phyloP scores from a whole-genome alignment of 2,329 filamentous ascomycete species.

The Fusarium ramigenum region DNA sequence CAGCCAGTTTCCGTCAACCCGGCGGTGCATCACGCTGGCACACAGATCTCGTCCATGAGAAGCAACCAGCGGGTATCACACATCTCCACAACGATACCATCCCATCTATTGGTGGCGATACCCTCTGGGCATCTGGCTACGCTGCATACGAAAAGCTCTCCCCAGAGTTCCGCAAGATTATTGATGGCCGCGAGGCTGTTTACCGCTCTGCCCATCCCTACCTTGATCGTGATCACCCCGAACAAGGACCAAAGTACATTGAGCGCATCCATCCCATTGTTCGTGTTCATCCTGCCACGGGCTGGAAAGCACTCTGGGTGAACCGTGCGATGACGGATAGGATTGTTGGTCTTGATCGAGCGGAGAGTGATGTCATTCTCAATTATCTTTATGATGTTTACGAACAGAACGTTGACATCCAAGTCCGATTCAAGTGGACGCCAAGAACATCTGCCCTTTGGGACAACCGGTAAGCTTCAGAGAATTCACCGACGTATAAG shows the following conservation, averaged over 20 bases:
- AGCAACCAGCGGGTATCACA: slow-evolving; percentile 75
- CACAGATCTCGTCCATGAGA: slow-evolving; percentile 75
- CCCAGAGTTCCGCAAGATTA: slow-evolving; percentile 74
- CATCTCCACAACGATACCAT: slow-evolving; percentile 76
- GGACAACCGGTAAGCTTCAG: slow-evolving; percentile 65
- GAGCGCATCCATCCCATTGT: slow-evolving; percentile 75
- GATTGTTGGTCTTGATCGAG: slow-evolving; percentile 75
- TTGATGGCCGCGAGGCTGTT: slow-evolving; percentile 72
- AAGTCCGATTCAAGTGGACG: slow-evolving; percentile 77
- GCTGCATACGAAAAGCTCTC: slow-evolving; percentile 78
- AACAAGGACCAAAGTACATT: slow-evolving; percentile 70
- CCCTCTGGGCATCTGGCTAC: slow-evolving; percentile 77
- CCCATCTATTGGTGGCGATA: slow-evolving; percentile 73
- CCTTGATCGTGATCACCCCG: slow-evolving; percentile 69
- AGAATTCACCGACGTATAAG: fast-evolving
- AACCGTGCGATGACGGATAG: slow-evolving; percentile 74
- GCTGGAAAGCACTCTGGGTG: slow-evolving; percentile 79
- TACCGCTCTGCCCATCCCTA: slow-evolving; percentile 74
- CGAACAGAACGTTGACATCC: slow-evolving; percentile 75
- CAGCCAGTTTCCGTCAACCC: slow-evolving; percentile 71
- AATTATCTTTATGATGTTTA: slow-evolving; percentile 74
- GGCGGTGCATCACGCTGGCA: slow-evolving; percentile 77
- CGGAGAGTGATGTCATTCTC: slow-evolving; percentile 74
- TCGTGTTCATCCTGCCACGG: slow-evolving; percentile 75
- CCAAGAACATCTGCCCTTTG: slow-evolving; percentile 73